These are phyloP conservation scores for Pichia sp. DNA, from an alignment of 1,139 yeast species.

Conservation along the genomic window DNA sequence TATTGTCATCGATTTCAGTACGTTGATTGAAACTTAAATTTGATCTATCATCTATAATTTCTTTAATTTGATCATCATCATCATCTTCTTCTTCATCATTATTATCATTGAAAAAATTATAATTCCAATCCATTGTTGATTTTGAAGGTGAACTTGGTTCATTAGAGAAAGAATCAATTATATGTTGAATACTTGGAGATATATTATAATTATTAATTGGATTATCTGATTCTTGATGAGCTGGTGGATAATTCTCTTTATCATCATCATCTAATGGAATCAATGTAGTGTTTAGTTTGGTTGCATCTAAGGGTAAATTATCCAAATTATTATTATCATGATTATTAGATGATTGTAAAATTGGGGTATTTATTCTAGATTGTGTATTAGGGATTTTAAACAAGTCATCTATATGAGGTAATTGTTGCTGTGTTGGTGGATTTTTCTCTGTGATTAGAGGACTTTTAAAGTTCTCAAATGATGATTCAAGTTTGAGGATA, in stretches of 20 bases:
- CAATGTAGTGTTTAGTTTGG: constrained; percentile 28
- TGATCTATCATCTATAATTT: background rate
- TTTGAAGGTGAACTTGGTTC: constrained; percentile 25
- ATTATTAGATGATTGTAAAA: constrained; percentile 14
- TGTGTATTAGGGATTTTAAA: constrained; percentile 9
- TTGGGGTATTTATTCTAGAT: constrained; percentile 15
- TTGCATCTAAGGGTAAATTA: constrained; percentile 27
- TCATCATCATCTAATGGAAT: constrained; percentile 30
- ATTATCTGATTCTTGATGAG: constrained; percentile 1
- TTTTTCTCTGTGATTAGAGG: background rate
- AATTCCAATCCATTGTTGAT: constrained; percentile 23
- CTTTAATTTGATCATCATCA: background rate
- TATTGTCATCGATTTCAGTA: constrained; percentile 20
- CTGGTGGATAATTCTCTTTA: constrained; percentile 23
- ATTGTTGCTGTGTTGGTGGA: background rate
- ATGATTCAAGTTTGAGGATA: constrained; percentile 9
- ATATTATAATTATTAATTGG: constrained; percentile 14
- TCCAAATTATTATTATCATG: constrained; percentile 15
- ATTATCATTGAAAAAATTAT: constrained; percentile 25
- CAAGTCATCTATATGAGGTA: constrained; percentile 15
- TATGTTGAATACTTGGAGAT: constrained; percentile 28
- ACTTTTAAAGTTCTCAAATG: constrained; percentile 4
- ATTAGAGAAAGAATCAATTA: constrained; percentile 26
- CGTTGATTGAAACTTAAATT: constrained; percentile 3
- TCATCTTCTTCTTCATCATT: constrained; percentile 14